Evolutionary conservation across 2,329 filamentous ascomycete species (phyloP).

Genomic region (Sporothrix phasma): DNA sequence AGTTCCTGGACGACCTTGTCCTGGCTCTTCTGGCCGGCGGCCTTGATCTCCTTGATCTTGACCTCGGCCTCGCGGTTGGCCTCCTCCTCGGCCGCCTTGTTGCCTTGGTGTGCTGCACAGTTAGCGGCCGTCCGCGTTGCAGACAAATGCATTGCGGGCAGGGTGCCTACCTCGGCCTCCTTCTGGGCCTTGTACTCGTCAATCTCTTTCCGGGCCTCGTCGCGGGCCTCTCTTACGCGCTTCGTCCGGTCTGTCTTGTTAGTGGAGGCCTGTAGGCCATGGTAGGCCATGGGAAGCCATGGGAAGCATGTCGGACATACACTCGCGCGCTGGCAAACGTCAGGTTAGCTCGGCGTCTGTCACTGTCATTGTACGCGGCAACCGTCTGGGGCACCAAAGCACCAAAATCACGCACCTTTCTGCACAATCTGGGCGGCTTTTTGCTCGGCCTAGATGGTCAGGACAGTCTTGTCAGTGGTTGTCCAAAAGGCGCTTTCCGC

Average conservation of each 20-base stretch:
- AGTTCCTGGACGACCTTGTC: conserved; percentile 73
- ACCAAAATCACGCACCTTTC: conserved; percentile 53
- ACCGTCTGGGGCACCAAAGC: too few relatives aligned
- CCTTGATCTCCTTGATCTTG: conserved; percentile 74
- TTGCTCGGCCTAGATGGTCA: conserved; percentile 66
- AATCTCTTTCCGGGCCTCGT: conserved; percentile 96
- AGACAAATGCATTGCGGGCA: too few relatives aligned
- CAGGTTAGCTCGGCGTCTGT: background rate
- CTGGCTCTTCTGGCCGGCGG: conserved; percentile 69
- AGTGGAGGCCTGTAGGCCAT: background rate
- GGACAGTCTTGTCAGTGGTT: background rate
- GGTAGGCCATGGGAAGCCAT: background rate
- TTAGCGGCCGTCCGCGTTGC: background rate
- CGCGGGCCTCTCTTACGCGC: conserved; percentile 89
- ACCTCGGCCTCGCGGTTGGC: conserved; percentile 71
- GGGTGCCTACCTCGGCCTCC: conserved; percentile 84
- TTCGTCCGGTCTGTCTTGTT: conserved; percentile 57
- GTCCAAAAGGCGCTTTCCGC: too few relatives aligned
- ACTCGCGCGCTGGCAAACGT: conserved; percentile 69
- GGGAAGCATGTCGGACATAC: conserved; percentile 37
- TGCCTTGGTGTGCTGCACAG: conserved; percentile 76
- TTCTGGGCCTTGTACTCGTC: conserved; percentile 83
- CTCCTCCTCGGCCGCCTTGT: conserved; percentile 67
- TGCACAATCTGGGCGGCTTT: conserved; percentile 99
- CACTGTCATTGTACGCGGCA: too few relatives aligned